Evolutionary conservation across 1,139 yeast genomes (phyloP), one percentile per base, ranked within the genome.

Genomic region (Arxiozyma heterogenica): DNA sequence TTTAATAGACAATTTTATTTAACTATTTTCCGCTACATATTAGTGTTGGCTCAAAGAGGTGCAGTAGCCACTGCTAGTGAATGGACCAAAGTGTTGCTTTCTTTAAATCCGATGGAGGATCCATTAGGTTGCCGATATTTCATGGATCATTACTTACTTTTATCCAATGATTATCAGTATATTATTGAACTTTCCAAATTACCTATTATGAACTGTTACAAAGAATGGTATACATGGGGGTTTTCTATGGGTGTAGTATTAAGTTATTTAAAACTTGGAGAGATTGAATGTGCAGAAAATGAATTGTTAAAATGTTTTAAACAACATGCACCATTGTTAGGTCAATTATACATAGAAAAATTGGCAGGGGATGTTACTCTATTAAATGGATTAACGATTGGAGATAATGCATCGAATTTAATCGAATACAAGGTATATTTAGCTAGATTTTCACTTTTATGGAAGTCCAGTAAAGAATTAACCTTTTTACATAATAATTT

Each of bases 101-200:
- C 89, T 1, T 71, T 89, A 48, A 78, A 82, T 43, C 95, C 96
- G 1, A 78, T 82, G 1, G 88, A 84, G 51, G 97, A 89, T 72
- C 96, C 96, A 0, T 72, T 84, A 55, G 95, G 96, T 15, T 90
- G 85, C 6, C 76, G 95, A 58, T 83, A 84, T 63, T 86, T 88
- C 68, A 82, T 89, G 61, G 96, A 89, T 66, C 84, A 79, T 63
- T 89, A 86, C 65, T 84, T 93, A 6, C 73, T 87, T 11, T 74
- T 82, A 71, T 76, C 88, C 51, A 83, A 78, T 46, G 88, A 86
- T 58, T 83, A 76, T 63, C 74, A 78, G 53, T 89, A 81, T 67
- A 66, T 89, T 60, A 73, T 81, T 20, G 77, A 80, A 27, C 71
- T 87, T 43, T 76, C 76, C 0, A 63, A 77, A 38, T 79, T 86